Evolutionary conservation across 371 early-diverging fungal species (phyloP).

Genomic region (Mycotypha africana): DNA sequence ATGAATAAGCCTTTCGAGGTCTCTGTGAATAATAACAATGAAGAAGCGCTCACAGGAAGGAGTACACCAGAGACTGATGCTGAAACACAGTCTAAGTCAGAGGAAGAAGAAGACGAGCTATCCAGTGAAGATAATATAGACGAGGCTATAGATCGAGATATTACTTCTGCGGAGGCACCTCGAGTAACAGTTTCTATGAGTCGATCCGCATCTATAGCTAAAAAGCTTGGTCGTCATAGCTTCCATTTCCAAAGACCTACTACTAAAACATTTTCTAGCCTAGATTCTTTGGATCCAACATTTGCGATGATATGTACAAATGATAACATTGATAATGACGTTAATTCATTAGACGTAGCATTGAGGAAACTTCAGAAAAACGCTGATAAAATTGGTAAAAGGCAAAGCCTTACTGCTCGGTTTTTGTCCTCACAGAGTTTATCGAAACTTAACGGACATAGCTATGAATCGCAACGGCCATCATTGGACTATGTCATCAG

Average conservation of each 20-base stretch:
- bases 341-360: constrained; percentile 5
- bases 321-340: background rate
- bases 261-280: no score
- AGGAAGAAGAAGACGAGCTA: constrained; percentile 26
- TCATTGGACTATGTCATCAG: constrained; percentile 17
- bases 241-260: background rate
- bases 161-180: constrained; percentile 27
- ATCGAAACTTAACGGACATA: constrained; percentile 3
- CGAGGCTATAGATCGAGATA: constrained; percentile 31
- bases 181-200: constrained; percentile 31
- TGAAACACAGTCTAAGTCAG: constrained; percentile 12
- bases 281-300: no score
- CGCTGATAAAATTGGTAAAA: constrained; percentile 30
- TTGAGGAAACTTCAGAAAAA: constrained; percentile 27
- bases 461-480: background rate
- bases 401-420: constrained; percentile 41
- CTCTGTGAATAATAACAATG: constrained; percentile 14
- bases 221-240: constrained; percentile 1
- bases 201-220: constrained; percentile 11
- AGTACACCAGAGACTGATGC: constrained; percentile 2
- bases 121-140: constrained; percentile 37
- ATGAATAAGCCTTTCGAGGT: constrained; percentile 29
- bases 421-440: constrained; percentile 21
- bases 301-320: no score
- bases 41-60: background rate